Evolutionary conservation across 345 rosid genomes (phyloP).

Genomic region (Cardamine resedifolia): DNA sequence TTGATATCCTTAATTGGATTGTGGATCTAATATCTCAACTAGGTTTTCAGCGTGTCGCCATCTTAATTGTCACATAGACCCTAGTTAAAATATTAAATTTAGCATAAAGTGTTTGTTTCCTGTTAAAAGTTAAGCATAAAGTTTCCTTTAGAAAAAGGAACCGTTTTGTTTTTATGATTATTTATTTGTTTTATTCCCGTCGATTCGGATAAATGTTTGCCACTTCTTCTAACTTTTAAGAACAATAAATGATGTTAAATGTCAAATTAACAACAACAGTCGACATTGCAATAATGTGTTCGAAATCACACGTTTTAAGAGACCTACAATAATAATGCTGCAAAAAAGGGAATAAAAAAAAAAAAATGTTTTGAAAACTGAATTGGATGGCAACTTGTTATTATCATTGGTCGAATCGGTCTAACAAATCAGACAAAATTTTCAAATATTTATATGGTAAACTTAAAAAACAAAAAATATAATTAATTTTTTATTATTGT

Average conservation of each 20-base stretch:
- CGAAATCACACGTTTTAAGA: background rate
- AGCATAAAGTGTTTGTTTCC: background rate
- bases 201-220: constrained; percentile 33
- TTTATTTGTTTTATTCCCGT: constrained; percentile 5
- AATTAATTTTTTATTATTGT: no score
- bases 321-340: background rate
- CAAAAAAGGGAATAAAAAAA: no score
- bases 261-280: background rate
- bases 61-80: background rate
- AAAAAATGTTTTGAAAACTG: no score
- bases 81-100: background rate
- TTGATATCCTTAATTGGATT: background rate
- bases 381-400: no score
- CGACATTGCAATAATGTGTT: constrained; percentile 5
- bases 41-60: background rate
- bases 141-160: constrained; percentile 3
- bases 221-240: constrained; percentile 21
- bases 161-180: background rate
- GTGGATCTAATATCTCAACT: background rate
- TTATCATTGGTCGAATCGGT: no score
- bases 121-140: constrained; percentile 4
- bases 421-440: no score
- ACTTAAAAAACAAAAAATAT: no score
- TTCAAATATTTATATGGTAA: no score
- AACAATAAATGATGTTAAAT: background rate